Evolutionary conservation across 768 basidiomycete genomes (phyloP), one percentile per base, ranked within the genome.

Genomic region (Sporobolomyces roseus): DNA sequence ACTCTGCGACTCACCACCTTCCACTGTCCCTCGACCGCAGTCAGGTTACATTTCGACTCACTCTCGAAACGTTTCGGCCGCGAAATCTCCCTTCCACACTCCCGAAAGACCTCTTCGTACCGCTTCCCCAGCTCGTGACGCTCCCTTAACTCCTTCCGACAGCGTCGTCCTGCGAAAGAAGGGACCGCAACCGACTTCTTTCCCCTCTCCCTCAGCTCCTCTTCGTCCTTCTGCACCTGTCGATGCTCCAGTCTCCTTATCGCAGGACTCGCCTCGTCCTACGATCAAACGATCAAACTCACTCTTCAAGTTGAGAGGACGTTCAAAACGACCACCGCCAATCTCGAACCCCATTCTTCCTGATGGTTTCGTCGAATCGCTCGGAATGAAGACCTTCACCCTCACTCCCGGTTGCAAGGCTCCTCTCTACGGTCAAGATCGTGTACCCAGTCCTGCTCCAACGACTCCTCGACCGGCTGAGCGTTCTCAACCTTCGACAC

Each of bases 301-400:
- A 45, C 19, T 41, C 13, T 48, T 61, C 33, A 61, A 61, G 51
- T 50, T 50, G 61, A 23, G 32, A 29, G 43, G 36, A 0, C 61
- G 65, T 13, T 19, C 56, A 16, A 68, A 72, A 54, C 50, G 59
- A 55, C 23, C 38, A 10, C 66, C 66, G 0, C 36, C 29, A 2
- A 72, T 72, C 54, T 72, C 71, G n/a, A 38, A 33, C 59, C 71
- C 71, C 19, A 72, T 72, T 55, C 59, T 72, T 5, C 71, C 71
- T 12, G 54, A 61, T 1, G 71, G 71, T 25, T 72, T 72, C 38
- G 66, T 72, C 63, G 60, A 68, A 38, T 61, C 71, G 41, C 71
- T 72, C 50, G 71, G 71, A 21, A 72, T 72, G 71, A 61, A 65
- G 51, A 72, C 71, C 1, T 72, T 72, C 46, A 58, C 61, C 4